Conservation (phyloP, 2,329 filamentous ascomycete genomes). For the Falciphora oryzae region DNA sequence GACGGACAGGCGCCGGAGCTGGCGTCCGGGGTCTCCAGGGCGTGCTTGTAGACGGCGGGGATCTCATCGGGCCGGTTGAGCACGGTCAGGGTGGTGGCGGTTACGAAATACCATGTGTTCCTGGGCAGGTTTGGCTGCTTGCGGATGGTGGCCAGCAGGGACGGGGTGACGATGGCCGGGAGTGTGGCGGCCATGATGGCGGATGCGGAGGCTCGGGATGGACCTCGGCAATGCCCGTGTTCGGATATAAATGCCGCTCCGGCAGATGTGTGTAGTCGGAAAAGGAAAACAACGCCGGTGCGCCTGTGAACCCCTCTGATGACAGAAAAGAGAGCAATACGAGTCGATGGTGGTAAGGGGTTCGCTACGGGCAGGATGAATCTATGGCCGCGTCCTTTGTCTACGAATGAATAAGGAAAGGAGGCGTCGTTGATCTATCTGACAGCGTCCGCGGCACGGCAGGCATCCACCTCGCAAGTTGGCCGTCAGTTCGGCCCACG, state of each 20-base stretch:
- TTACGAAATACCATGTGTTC: slow-evolving; percentile 43
- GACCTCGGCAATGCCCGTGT: not conserved
- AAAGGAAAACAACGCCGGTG: too few species aligned
- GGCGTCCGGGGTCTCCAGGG: slow-evolving; percentile 22
- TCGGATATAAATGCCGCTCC: not conserved
- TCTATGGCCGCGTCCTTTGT: too few species aligned
- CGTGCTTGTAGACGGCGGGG: slow-evolving; percentile 35
- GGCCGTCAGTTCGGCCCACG: not conserved
- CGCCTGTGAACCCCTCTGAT: too few species aligned
- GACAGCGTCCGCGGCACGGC: not conserved
- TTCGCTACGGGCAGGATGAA: too few species aligned
- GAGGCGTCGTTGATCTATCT: too few species aligned
- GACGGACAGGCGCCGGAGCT: slow-evolving; percentile 21
- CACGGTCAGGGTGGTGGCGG: slow-evolving; percentile 37
- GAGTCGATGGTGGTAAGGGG: too few species aligned
- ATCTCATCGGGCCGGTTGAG: slow-evolving; percentile 46
- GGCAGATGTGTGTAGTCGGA: too few species aligned
- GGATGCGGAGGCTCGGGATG: not conserved
- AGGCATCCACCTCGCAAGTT: not conserved
- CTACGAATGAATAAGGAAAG: too few species aligned
- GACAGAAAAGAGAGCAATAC: too few species aligned
- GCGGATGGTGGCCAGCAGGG: slow-evolving; percentile 35
- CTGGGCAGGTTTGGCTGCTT: slow-evolving; percentile 34
- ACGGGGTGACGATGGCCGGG: slow-evolving; percentile 32
- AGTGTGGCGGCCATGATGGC: slow-evolving; percentile 14